Conservation (phyloP, 805 yeast genomes). For the Cyberlindnera euphorbiiphila region DNA sequence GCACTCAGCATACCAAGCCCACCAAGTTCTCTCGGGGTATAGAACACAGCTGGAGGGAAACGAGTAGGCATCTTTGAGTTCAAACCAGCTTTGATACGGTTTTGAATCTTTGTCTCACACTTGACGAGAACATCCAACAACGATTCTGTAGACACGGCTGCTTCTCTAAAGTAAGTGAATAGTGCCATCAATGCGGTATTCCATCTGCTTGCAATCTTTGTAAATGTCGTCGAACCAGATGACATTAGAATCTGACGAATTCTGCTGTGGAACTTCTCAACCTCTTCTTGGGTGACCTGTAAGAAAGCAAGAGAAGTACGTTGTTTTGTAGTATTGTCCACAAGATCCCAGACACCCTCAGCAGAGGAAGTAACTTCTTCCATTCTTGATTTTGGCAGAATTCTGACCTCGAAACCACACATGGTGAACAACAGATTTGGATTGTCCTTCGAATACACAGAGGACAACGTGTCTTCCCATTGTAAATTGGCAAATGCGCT, state of each 20-base stretch:
- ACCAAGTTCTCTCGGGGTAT: constrained; percentile 95
- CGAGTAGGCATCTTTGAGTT: constrained; percentile 98
- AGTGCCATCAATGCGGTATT: constrained; percentile 84
- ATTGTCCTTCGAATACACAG: constrained; percentile 87
- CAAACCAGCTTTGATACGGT: constrained; percentile 88
- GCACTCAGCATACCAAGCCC: constrained; percentile 98
- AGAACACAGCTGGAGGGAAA: constrained; percentile 98
- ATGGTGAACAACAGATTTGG: constrained; percentile 84
- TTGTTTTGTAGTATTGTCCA: constrained; percentile 55
- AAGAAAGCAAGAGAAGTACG: constrained; percentile 85
- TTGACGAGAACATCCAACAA: constrained; percentile 80
- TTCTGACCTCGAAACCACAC: constrained; percentile 94
- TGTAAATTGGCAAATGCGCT: constrained; percentile 62
- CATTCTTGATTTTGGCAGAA: constrained; percentile 68
- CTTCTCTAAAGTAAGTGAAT: constrained; percentile 90
- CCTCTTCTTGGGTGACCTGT: constrained; percentile 77
- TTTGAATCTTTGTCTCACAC: constrained; percentile 90
- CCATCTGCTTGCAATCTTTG: constrained; percentile 94
- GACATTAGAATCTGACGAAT: constrained; percentile 90
- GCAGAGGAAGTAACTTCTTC: constrained; percentile 49
- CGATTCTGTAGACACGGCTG: constrained; percentile 77
- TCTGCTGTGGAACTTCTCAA: constrained; percentile 75
- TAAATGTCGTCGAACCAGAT: constrained; percentile 92
- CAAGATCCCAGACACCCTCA: constrained; percentile 92
- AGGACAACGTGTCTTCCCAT: constrained; percentile 80